Percentiles rank a stretch among this genome's conserved stretches.
phyloP scores from a whole-genome alignment of 83 land plant genomes.

The Thuja plicata region DNA sequence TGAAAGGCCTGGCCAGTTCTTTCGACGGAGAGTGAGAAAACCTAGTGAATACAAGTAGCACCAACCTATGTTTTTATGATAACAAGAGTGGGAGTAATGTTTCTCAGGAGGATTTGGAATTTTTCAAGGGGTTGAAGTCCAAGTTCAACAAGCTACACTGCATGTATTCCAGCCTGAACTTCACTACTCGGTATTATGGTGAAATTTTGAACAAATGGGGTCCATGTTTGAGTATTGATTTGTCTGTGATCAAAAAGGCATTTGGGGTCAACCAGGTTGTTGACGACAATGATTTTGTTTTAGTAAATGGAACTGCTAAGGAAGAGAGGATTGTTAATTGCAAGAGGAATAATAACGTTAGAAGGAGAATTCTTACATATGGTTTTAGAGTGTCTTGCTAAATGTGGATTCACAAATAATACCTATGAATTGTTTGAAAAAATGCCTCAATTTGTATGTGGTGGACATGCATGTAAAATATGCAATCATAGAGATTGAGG shows the following conservation, averaged over 20 bases:
- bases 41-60: conserved; percentile 37
- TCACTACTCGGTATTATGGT: conserved; percentile 24
- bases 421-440: no score
- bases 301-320: no score
- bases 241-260: conserved; percentile 39
- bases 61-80: conserved; percentile 8
- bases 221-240: conserved; percentile 21
- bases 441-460: no score
- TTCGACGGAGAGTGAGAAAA: conserved; percentile 61
- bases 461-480: no score
- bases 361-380: no score
- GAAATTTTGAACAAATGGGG: conserved; percentile 51
- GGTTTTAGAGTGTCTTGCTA: no score
- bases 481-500: no score
- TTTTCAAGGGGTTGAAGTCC: conserved; percentile 67
- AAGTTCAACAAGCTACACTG: conserved; percentile 63
- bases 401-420: no score
- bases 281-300: conserved; percentile 30
- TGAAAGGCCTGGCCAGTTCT: conserved; percentile 54
- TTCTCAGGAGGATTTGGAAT: conserved; percentile 51
- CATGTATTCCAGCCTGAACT: conserved; percentile 65
- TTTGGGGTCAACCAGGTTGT: conserved; percentile 30
- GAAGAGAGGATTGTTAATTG: no score
- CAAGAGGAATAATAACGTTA: no score
- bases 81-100: not conserved